Evolutionary conservation across 2,329 filamentous ascomycete genomes (phyloP).

Genomic region (Microdochium nivale): DNA sequence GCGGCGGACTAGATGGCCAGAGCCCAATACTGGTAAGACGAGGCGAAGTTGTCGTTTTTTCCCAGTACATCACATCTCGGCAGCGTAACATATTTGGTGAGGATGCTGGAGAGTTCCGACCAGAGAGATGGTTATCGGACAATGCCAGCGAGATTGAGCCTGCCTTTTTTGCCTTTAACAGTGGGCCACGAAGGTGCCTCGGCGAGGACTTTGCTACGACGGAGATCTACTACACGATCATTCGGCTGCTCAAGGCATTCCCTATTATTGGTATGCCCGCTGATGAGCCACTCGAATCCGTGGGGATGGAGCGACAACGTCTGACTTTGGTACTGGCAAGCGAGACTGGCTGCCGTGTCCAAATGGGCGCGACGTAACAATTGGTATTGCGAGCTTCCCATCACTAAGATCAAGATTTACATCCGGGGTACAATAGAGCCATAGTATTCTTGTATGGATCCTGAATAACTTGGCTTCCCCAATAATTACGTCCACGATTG

Average conservation of each 20-base stretch:
- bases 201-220: conserved; percentile 1
- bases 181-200: conserved; percentile 2
- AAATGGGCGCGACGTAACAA: not conserved
- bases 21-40: conserved; percentile 13
- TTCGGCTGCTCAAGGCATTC: not conserved
- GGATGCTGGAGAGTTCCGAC: conserved; percentile 3
- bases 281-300: not conserved
- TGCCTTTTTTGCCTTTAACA: conserved; percentile 2
- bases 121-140: conserved; percentile 2
- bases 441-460: too few relatives aligned
- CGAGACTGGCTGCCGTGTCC: not conserved
- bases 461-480: too few relatives aligned
- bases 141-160: not conserved
- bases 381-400: not conserved
- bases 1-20: conserved; percentile 13
- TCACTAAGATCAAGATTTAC: not conserved
- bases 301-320: not conserved
- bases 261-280: not conserved
- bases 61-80: conserved; percentile 9
- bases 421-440: too few relatives aligned
- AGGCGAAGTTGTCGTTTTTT: conserved; percentile 12
- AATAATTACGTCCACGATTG: too few relatives aligned
- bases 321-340: not conserved
- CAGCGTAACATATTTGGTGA: conserved; percentile 4
- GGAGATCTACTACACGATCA: conserved; percentile 1